Conservation (phyloP, 306 rosid species). For the Cicer yamashitae region DNA sequence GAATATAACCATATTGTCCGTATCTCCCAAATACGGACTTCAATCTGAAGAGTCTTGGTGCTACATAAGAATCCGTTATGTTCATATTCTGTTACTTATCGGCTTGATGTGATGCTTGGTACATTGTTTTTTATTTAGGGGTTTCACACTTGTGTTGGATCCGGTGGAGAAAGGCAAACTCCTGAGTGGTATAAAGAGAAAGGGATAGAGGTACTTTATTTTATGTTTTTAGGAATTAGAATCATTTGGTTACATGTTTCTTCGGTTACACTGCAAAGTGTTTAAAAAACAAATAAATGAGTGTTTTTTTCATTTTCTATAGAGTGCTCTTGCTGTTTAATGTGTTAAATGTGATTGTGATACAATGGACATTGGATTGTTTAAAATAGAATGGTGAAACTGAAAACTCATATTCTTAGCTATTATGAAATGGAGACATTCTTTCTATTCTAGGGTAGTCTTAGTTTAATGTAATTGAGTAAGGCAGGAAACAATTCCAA, state of each 20-base stretch:
- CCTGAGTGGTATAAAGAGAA: slow-evolving; percentile 92
- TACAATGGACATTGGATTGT: slow-evolving; percentile 25
- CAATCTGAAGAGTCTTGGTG: no score
- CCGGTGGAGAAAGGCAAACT: slow-evolving; percentile 96
- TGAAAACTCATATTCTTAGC: slow-evolving; percentile 25
- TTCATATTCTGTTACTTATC: background rate
- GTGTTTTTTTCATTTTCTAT: background rate
- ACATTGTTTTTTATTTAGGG: slow-evolving; percentile 57
- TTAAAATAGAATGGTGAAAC: slow-evolving; percentile 36
- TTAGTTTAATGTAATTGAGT: slow-evolving; percentile 10
- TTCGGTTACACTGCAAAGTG: background rate
- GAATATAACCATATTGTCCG: no score
- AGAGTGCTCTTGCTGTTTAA: slow-evolving; percentile 6
- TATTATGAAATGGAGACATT: background rate
- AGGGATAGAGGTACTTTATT: slow-evolving; percentile 78
- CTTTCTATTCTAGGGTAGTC: background rate
- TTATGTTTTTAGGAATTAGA: background rate
- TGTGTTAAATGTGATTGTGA: slow-evolving; percentile 12
- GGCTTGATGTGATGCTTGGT: slow-evolving; percentile 12
- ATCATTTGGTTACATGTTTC: background rate
- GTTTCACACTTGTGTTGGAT: slow-evolving; percentile 97
- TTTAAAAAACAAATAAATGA: background rate
- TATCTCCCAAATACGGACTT: no score
- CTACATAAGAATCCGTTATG: background rate
- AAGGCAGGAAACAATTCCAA: background rate